Conservation (phyloP, 2,329 filamentous ascomycete species). For the Colletotrichum scovillei region DNA sequence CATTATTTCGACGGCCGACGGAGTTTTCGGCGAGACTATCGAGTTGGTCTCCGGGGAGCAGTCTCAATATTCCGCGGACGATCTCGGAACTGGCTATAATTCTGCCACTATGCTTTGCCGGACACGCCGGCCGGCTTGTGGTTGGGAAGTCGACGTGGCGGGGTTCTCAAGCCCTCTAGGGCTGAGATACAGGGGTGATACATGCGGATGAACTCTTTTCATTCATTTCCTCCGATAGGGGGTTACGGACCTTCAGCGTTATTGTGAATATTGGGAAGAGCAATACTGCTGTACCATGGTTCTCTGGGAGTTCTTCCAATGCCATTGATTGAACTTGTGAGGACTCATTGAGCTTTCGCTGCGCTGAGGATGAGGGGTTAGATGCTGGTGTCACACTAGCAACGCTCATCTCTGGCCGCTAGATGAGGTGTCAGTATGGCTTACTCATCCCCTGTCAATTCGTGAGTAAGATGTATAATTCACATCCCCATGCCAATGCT, state of each 20-base stretch:
- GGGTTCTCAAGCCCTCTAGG: neutral
- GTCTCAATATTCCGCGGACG: neutral
- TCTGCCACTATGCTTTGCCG: no score
- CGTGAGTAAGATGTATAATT: neutral
- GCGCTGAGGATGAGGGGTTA: neutral
- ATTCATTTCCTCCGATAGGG: no score
- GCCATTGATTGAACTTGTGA: neutral
- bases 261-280: neutral
- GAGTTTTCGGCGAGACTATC: neutral
- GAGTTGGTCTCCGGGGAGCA: neutral
- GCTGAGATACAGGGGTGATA: slow-evolving; percentile 11
- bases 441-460: neutral
- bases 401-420: neutral
- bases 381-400: neutral
- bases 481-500: neutral
- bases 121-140: neutral
- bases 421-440: neutral
- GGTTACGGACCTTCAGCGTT: neutral
- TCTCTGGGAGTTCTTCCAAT: neutral
- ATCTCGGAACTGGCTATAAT: no score
- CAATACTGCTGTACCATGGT: neutral
- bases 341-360: neutral
- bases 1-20: neutral
- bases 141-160: neutral
- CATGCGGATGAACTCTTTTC: neutral